These are phyloP conservation scores for Pichia exigua DNA, from an alignment of 805 yeast genomes.

Conservation along the genomic window DNA sequence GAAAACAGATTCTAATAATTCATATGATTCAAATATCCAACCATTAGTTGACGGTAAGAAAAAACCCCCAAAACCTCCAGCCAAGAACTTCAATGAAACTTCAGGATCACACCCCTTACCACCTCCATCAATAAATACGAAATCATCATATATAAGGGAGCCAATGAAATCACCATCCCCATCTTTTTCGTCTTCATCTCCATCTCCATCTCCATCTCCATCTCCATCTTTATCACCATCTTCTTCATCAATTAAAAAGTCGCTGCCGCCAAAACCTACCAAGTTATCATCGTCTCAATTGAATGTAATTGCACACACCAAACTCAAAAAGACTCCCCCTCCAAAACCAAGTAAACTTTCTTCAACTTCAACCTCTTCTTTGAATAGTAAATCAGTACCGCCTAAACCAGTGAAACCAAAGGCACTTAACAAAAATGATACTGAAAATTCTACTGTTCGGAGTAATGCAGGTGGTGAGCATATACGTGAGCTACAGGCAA, in stretches of 20 bases:
- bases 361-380: background rate
- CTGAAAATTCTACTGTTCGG: background rate
- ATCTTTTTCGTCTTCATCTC: background rate
- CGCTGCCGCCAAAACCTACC: slow-evolving; percentile 8
- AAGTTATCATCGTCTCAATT: background rate
- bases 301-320: background rate
- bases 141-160: slow-evolving; percentile 1
- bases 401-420: slow-evolving; percentile 6
- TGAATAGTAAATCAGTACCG: background rate
- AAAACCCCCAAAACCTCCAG: background rate
- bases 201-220: background rate
- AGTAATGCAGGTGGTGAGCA: slow-evolving; percentile 21
- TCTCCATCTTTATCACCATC: background rate
- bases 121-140: background rate
- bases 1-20: background rate
- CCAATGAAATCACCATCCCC: slow-evolving; percentile 3
- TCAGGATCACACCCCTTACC: background rate
- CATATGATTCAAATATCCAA: background rate
- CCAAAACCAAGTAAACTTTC: slow-evolving; percentile 8
- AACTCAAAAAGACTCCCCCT: slow-evolving; percentile 13
- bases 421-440: background rate
- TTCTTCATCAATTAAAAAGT: background rate
- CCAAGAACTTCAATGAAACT: slow-evolving; percentile 2
- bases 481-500: slow-evolving; percentile 26
- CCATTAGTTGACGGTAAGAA: background rate